Base-by-base conservation (phyloP, 1,284 basidiomycete species). In the Fomitopsis pinicola region DNA sequence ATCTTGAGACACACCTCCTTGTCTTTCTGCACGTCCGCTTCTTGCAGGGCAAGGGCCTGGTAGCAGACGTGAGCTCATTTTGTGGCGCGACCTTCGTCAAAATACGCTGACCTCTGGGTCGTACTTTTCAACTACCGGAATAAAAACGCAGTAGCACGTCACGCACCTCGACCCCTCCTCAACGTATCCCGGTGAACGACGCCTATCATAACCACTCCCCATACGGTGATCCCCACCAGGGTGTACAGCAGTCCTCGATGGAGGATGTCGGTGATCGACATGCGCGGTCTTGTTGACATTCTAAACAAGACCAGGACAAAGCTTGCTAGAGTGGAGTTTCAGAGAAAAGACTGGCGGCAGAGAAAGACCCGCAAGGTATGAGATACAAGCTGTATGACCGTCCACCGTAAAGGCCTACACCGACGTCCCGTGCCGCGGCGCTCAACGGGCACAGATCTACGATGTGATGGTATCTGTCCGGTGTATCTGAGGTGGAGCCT, bases 131-230 rank as follows among this genome's bases (percentile, higher is more conserved):
- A 42, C 40, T 17, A 22, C 28, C 8, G n/a, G 15, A 15, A 22
- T 15, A 30, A 30, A 3, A 2, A 17, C 12, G n/a, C 28, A 33
- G 10, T 6, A 17, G 1, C 14, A 26, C 5, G n/a, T 10, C 28
- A 66, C 69, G 56, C 60, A 72, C 71, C 71, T 69, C 64, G 63
- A 19, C 72, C 71, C 17, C 69, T 66, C 57, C 52, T 59, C 55
- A 73, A n/a, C 6, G 68, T 73, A 38, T 72, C 66, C 38, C 65
- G 64, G 59, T 73, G 72, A 10, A 71, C 69, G n/a, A 67, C 65
- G 9, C 70, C 72, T 26, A 72, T 73, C 69, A 69, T 70, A 55
- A 68, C 68, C 19, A 70, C 42, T 2, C 71, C 72, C 69, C 70
- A 72, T 2, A 69, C 66, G 42, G 66, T 68, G 22, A 73, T 62